phyloP scores from a whole-genome alignment of 2,329 filamentous ascomycete species.

The Fusarium dimerum region DNA sequence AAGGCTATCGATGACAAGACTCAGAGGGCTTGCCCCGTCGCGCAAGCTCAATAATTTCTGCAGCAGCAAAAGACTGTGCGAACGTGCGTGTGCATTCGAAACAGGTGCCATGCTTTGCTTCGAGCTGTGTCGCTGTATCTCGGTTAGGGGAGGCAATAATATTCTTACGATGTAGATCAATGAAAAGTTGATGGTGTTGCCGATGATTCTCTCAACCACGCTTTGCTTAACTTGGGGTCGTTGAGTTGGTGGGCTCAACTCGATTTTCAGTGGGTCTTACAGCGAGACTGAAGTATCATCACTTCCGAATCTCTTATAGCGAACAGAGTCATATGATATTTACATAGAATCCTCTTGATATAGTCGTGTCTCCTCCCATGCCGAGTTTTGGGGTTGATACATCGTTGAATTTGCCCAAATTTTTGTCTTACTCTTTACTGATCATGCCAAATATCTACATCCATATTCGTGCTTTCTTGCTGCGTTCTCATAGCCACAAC shows the following conservation, averaged over 20 bases:
- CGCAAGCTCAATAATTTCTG: slow-evolving; percentile 79
- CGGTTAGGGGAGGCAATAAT: too few species aligned
- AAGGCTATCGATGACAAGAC: slow-evolving; percentile 79
- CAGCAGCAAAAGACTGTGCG: slow-evolving; percentile 81
- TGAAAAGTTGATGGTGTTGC: too few species aligned
- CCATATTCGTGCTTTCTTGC: slow-evolving; percentile 7
- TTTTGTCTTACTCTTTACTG: background rate
- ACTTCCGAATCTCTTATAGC: background rate
- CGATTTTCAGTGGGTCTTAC: background rate
- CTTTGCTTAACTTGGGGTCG: slow-evolving; percentile 1
- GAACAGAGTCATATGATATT: too few species aligned
- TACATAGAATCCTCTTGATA: too few species aligned
- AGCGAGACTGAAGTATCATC: too few species aligned
- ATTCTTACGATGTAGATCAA: background rate
- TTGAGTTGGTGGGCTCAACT: background rate
- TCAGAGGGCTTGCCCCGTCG: slow-evolving; percentile 82
- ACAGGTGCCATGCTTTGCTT: slow-evolving; percentile 52
- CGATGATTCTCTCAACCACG: background rate
- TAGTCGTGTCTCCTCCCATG: background rate
- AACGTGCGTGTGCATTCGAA: slow-evolving; percentile 68
- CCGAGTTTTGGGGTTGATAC: background rate
- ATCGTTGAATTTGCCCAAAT: background rate
- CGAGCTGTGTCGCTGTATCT: background rate
- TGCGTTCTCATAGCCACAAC: background rate
- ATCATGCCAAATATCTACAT: background rate